Evolutionary conservation across 2,329 filamentous ascomycete species (phyloP), one percentile per base, ranked within the genome.

Genomic region (Lojkania enalia): DNA sequence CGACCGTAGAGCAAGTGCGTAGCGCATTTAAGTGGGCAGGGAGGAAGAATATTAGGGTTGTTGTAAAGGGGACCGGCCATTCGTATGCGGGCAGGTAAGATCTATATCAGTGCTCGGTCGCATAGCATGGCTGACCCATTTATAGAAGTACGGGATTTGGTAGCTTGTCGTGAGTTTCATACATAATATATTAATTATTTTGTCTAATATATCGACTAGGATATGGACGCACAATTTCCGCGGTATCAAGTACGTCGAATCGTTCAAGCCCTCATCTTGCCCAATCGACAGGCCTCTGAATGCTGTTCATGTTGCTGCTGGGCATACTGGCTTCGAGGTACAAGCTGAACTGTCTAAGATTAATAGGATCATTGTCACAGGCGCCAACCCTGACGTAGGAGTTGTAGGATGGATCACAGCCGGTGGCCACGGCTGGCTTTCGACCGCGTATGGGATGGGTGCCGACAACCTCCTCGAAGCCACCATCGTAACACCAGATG

Each of bases 321-420:
- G 59, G 2, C 33, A 55, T 4, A 60, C 49, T 1, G 57, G 57
- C 18, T 40, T 52, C 5, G 55, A 58, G 12, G 52, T 54, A 0
- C 54, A 58, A 20, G 19, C 42, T 14, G 50, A 44, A 25, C 33
- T 63, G 7, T 35, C 51, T 7, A 55, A 52, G 6, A 27, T 55
- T 20, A 36, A 36, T 16, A 36, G 31, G 2, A 47, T 60, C 9
- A 36, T 61, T 5, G 58, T 61, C 5, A 58, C 55, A 5, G 60
- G 61, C 5, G 48, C 50, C 12, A 60, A 61, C 21, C 56, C 56
- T 3, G 49, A 55, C 16, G 72, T 74, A 0, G 71, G 72, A 4
- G 56, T 74, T 1, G 57, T 69, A 3, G 72, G 72, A 0, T 74
- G 71, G 54, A 50, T 67, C 1, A 55, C 72, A 0, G 70, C 71